Base-by-base conservation (phyloP, 441 rosid genomes). In the Bocquillonia castaneifolia region DNA sequence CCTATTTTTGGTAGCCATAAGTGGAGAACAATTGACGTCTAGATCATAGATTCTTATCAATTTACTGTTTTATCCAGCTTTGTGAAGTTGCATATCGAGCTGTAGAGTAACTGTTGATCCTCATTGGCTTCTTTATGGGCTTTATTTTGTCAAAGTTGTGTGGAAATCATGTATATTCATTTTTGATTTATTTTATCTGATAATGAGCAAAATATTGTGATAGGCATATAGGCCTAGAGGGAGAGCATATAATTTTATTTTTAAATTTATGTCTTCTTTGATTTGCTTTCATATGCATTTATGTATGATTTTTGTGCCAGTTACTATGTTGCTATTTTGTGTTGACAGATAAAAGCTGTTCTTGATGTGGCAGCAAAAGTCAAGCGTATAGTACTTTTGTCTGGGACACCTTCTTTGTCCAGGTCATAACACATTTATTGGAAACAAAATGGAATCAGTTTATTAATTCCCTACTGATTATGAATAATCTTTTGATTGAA, bases 321-420 rank as follows among this genome's bases (percentile, higher is more conserved):
- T 22, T n/a, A 64, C 64, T 40, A 15, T 65, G 12, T 44, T 42
- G 23, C 14, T 12, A 29, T 44, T 70, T 37, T 74, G 64, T 74
- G 57, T 80, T 71, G 36, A 73, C 89, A 93, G 97, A 80, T 86
- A 71, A 75, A 80, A 76, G 84, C 93, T 74, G 90, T 91, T 72
- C 95, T 93, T 75, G 92, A 88, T 74, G 77, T 89, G 78, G 95
- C 95, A n/a, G 82, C 73, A 70, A 91, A 83, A 80, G 81, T 86
- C 82, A 86, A 86, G 76, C 96, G 63, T 71, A 79, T 88, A 71
- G 86, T 91, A 76, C 84, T 93, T 70, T 80, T 93, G 54, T 91
- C 96, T 28, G 99, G 99, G 76, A 93, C 99, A 47, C 99, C 99
- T 76, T 93, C 99, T 70, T 79, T 93, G 79, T 91, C 97, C 72